These are phyloP conservation scores for Penicillium sp. DNA, from an alignment of 2,329 filamentous ascomycete genomes.

Conservation along the genomic window DNA sequence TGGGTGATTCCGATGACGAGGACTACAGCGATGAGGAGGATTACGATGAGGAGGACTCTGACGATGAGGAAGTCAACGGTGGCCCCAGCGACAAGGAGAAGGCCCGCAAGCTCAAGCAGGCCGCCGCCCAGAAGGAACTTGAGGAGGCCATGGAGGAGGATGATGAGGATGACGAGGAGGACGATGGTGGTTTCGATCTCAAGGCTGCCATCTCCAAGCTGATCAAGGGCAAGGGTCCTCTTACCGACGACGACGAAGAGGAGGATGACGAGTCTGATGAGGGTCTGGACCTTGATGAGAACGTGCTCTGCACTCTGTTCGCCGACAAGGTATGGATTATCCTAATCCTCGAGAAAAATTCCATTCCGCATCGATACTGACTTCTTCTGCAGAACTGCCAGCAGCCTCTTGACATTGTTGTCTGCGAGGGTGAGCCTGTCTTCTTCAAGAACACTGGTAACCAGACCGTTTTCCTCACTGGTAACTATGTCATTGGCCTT, in stretches of 20 bases:
- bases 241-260: slow-evolving; percentile 61
- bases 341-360: background rate
- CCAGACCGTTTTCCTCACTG: slow-evolving; percentile 88
- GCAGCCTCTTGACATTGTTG: slow-evolving; percentile 89
- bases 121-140: slow-evolving; percentile 75
- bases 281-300: slow-evolving; percentile 75
- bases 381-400: slow-evolving; percentile 72
- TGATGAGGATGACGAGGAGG: slow-evolving; percentile 61
- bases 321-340: slow-evolving; percentile 72
- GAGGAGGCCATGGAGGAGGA: slow-evolving; percentile 65
- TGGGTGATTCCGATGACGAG: slow-evolving; percentile 60
- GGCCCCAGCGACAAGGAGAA: slow-evolving; percentile 90
- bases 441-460: slow-evolving; percentile 92
- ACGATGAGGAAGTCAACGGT: slow-evolving; percentile 77
- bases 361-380: slow-evolving; percentile 6
- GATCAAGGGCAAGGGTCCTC: slow-evolving; percentile 70
- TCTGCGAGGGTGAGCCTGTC: slow-evolving; percentile 83
- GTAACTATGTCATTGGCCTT: slow-evolving; percentile 85
- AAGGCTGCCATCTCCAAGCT: slow-evolving; percentile 56
- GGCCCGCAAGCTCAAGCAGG: slow-evolving; percentile 81
- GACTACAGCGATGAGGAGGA: slow-evolving; percentile 46
- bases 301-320: slow-evolving; percentile 94
- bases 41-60: slow-evolving; percentile 47
- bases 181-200: slow-evolving; percentile 62
- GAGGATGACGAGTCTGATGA: slow-evolving; percentile 61